Percentiles rank a stretch among this genome's conserved stretches.
phyloP scores from a whole-genome alignment of 345 rosid genomes.

The Populus simonii region DNA sequence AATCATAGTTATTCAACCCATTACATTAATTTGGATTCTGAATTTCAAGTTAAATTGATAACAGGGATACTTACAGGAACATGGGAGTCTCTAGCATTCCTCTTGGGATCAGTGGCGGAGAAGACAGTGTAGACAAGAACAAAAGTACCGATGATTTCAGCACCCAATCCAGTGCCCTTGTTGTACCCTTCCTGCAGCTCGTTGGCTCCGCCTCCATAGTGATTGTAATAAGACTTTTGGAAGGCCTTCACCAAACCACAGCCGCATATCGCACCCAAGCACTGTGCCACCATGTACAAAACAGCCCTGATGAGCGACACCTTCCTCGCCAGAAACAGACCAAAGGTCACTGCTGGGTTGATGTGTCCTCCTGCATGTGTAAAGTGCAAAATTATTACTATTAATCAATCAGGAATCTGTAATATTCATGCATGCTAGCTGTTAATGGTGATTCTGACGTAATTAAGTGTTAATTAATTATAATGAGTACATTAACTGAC shows the following conservation, averaged over 20 bases:
- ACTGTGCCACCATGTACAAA: conserved; percentile 55
- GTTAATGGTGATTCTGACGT: too few relatives aligned
- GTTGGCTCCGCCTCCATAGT: conserved; percentile 65
- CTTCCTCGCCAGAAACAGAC: conserved; percentile 49
- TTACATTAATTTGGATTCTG: too few relatives aligned
- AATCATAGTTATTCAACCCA: background rate
- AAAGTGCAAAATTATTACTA: background rate
- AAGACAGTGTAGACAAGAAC: conserved; percentile 80
- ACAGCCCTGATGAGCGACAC: conserved; percentile 51
- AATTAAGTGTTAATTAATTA: too few relatives aligned
- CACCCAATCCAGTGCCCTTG: conserved; percentile 66
- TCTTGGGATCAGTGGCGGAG: conserved; percentile 78
- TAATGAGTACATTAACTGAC: conserved; percentile 24
- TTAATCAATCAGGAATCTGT: too few relatives aligned
- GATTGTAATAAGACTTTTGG: conserved; percentile 55
- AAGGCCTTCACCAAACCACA: conserved; percentile 50
- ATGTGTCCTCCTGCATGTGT: conserved; percentile 49
- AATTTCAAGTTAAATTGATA: too few relatives aligned
- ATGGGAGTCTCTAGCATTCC: conserved; percentile 71
- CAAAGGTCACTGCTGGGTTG: conserved; percentile 62
- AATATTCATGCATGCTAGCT: background rate
- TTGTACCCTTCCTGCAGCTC: conserved; percentile 40
- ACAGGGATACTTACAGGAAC: conserved; percentile 52
- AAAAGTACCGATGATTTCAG: conserved; percentile 73
- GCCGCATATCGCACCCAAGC: conserved; percentile 60